Conservation (phyloP, 768 basidiomycete genomes). For the Hypsizygus marmoreus region DNA sequence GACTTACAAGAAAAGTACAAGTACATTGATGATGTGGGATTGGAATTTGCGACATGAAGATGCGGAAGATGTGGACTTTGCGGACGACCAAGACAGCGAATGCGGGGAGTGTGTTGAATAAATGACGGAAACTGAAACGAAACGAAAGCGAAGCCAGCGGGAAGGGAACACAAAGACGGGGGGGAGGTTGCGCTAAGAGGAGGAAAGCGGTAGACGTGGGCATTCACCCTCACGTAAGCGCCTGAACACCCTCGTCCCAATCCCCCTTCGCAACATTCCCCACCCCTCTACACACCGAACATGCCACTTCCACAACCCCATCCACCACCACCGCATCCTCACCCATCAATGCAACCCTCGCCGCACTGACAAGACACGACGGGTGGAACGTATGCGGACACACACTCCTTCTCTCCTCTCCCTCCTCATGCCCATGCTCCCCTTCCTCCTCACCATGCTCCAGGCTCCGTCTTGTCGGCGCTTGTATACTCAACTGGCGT, state of each 20-base stretch:
- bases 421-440: not conserved
- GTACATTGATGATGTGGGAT: too few species aligned
- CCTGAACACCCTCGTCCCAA: slow-evolving; percentile 53
- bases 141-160: too few species aligned
- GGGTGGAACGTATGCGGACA: slow-evolving; percentile 75
- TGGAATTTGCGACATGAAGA: too few species aligned
- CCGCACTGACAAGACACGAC: slow-evolving; percentile 69
- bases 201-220: too few species aligned
- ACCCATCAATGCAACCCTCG: slow-evolving; percentile 65
- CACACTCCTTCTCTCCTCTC: slow-evolving; percentile 26
- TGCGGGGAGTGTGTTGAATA: too few species aligned
- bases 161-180: too few species aligned
- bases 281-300: slow-evolving; percentile 68
- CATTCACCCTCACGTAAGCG: slow-evolving; percentile 23
- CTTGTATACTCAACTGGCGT: slow-evolving; percentile 42
- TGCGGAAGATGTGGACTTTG: too few species aligned
- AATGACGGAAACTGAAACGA: too few species aligned
- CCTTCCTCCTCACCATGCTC: slow-evolving; percentile 20
- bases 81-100: too few species aligned
- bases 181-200: too few species aligned
- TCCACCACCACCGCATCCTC: slow-evolving; percentile 42
- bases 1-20: too few species aligned
- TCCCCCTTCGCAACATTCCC: slow-evolving; percentile 61
- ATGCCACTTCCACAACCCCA: slow-evolving; percentile 64
- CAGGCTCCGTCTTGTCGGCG: too few species aligned